These are phyloP conservation scores for Tulasnella calospora DNA, from an alignment of 768 basidiomycete species.

Conservation along the genomic window DNA sequence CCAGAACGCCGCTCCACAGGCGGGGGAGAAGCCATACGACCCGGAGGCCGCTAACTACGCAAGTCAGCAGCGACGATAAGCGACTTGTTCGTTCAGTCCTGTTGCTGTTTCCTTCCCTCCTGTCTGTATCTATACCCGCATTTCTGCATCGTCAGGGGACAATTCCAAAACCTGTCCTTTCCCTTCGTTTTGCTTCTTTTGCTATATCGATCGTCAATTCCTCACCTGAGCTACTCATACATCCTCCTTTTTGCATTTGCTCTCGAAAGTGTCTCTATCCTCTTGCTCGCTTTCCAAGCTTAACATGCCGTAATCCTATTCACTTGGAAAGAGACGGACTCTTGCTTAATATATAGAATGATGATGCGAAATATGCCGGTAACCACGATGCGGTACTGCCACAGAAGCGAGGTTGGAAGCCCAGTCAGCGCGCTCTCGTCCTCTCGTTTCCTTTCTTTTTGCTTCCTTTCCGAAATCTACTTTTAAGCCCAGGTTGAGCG, in stretches of 20 bases:
- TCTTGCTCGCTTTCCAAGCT: background rate
- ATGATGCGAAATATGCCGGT: background rate
- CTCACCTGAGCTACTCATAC: background rate
- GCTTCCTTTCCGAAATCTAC: too few species aligned
- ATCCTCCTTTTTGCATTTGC: background rate
- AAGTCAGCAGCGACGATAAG: constrained; percentile 6
- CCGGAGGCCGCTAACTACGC: constrained; percentile 20
- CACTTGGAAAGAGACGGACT: background rate
- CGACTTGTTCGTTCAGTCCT: background rate
- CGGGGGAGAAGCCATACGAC: constrained; percentile 1
- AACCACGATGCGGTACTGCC: too few species aligned
- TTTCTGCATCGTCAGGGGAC: background rate
- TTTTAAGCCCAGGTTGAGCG: too few species aligned
- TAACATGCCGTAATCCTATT: background rate
- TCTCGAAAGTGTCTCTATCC: background rate
- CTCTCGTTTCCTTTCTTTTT: too few species aligned
- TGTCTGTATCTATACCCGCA: constrained; percentile 12
- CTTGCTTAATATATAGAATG: constrained; percentile 12
- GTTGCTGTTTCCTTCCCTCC: background rate
- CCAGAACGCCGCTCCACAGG: constrained; percentile 5
- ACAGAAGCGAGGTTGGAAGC: too few species aligned
- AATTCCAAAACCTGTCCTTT: background rate
- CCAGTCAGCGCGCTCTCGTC: too few species aligned
- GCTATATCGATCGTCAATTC: background rate
- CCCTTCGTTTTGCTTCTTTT: background rate